Base-by-base conservation (phyloP, 2,329 filamentous ascomycete species). In the Ambrosiella beaveri region DNA sequence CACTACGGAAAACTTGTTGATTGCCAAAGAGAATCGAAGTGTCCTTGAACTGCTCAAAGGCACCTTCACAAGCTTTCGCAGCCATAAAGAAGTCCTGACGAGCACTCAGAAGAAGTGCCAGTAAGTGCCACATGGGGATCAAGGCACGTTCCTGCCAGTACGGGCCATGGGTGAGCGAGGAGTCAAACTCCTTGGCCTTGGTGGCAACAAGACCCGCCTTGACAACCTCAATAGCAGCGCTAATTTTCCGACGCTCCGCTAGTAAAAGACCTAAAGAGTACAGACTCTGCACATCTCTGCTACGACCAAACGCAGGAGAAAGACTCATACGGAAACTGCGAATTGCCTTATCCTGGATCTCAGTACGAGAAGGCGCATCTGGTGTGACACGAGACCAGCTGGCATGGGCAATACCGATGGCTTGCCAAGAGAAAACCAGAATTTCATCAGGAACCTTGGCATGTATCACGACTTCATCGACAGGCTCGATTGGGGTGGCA, bases 111-210 rank as follows among this genome's bases (percentile, higher is more conserved):
- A 97, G 75, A 27, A 98, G 75, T 0, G 88, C 84, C 52, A 98
- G 76, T 13, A 98, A 75, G 72, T 98, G 93, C 90, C 93, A 96
- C 27, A 96, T 71, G 1, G 90, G 84, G 27, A 97, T 82, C 39
- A 84, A 70, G 6, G 78, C 76, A 52, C 80, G 74, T 66, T 88
- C 82, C 58, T 80, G 76, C 77, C 76, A 81, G 63, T 76, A 79
- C 1, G 73, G 72, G 0, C 75, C 75, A 54, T 73, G 70, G 45
- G 70, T 68, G 3, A 73, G 65, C 49, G 71, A 69, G 50, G 74
- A 73, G 45, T 73, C 71, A 15, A 70, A 71, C 36, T 71, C 71
- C 1, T 72, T 65, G 4, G 73, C 71, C 61, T 76, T 79, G 50
- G 75, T 77, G 3, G 81, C 75, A 49, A 84, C 75, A 49, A 97